phyloP scores from a whole-genome alignment of 768 basidiomycete genomes.

The Mycena galericulata region DNA sequence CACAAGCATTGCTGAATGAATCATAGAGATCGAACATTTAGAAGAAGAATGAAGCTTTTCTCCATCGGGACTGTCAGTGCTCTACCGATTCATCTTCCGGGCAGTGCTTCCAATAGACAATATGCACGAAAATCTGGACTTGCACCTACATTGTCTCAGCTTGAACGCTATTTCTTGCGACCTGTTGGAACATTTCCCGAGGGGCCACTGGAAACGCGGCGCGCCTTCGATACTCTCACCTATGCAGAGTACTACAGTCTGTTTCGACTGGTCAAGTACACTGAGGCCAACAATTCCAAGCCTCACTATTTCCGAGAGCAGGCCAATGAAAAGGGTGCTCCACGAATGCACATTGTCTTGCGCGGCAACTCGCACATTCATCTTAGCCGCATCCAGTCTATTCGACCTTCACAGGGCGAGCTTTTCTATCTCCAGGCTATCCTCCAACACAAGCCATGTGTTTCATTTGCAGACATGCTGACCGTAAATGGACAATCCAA shows the following conservation, averaged over 20 bases:
- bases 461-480: not conserved
- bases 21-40: too few species aligned
- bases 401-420: slow-evolving; percentile 42
- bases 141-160: slow-evolving; percentile 28
- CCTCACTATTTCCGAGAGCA: not conserved
- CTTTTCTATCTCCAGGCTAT: slow-evolving; percentile 28
- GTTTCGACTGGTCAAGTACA: not conserved
- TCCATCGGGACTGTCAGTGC: too few species aligned
- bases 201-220: not conserved
- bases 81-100: slow-evolving; percentile 48
- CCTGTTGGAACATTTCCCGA: slow-evolving; percentile 34
- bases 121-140: slow-evolving; percentile 27
- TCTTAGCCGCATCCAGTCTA: not conserved
- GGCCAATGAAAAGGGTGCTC: not conserved
- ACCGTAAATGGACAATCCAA: not conserved
- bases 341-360: not conserved
- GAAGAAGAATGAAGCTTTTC: too few species aligned
- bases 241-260: slow-evolving; percentile 4
- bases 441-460: slow-evolving; percentile 36
- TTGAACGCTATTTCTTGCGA: slow-evolving; percentile 38
- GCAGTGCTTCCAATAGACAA: slow-evolving; percentile 34
- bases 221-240: not conserved
- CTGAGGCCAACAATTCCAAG: not conserved
- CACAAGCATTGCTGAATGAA: too few species aligned
- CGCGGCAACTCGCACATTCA: not conserved